Conservation (phyloP, 129 eudicot genomes). For the Arctium lappa region DNA sequence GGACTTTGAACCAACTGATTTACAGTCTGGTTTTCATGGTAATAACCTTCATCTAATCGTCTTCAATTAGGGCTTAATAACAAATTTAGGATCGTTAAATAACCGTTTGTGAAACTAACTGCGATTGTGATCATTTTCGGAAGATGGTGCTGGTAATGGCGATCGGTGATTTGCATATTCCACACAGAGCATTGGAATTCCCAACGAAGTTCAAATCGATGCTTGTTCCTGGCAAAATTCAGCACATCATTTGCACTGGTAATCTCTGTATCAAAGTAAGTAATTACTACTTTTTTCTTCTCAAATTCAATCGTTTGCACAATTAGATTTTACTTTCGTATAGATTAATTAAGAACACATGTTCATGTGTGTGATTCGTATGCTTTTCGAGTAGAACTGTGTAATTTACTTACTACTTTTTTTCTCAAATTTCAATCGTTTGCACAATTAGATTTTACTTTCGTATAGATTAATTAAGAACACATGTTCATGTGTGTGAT, state of each 20-base stretch:
- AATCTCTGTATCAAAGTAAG: slow-evolving; percentile 83
- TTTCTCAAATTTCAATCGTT: neutral
- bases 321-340: neutral
- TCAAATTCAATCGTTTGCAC: neutral
- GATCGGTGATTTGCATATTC: slow-evolving; percentile 89
- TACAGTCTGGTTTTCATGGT: neutral
- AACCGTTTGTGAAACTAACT: neutral
- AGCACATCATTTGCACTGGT: slow-evolving; percentile 87
- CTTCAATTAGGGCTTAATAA: slow-evolving; percentile 4
- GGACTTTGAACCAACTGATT: neutral
- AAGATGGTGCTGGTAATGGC: slow-evolving; percentile 90
- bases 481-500: neutral
- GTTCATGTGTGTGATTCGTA: neutral
- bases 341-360: neutral
- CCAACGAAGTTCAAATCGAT: slow-evolving; percentile 94
- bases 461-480: neutral
- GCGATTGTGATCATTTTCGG: neutral
- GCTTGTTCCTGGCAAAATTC: slow-evolving; percentile 98
- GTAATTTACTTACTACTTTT: neutral
- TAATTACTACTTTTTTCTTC: neutral
- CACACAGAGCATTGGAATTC: slow-evolving; percentile 88
- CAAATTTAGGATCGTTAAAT: neutral
- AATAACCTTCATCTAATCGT: neutral
- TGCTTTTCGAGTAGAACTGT: neutral
- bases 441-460: neutral